These are phyloP conservation scores for Lachnellula subtilissima DNA, from an alignment of 2,329 filamentous ascomycete species.

Conservation along the genomic window DNA sequence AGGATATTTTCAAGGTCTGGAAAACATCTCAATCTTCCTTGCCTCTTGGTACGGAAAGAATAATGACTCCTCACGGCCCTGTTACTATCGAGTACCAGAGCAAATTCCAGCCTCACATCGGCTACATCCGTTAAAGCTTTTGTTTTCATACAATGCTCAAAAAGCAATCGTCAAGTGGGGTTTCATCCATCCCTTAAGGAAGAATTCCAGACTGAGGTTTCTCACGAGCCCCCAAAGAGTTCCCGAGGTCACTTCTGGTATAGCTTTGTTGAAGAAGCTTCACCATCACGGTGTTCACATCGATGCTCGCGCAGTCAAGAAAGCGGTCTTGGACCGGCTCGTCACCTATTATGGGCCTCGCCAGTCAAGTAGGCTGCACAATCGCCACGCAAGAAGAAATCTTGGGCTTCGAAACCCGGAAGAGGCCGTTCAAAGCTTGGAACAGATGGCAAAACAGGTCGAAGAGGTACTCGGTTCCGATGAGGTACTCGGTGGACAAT, in stretches of 20 bases:
- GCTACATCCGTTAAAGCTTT: slow-evolving; percentile 33
- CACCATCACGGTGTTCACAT: slow-evolving; percentile 15
- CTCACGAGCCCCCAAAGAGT: not conserved
- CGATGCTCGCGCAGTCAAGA: slow-evolving; percentile 10
- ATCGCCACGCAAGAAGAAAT: slow-evolving; percentile 10
- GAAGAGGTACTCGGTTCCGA: not conserved
- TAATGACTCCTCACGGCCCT: not conserved
- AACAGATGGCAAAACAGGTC: not conserved
- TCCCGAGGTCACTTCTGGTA: slow-evolving; percentile 20
- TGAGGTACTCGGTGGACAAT: not conserved
- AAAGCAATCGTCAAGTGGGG: slow-evolving; percentile 46
- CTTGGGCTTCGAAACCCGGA: slow-evolving; percentile 6
- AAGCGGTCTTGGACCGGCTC: slow-evolving; percentile 25
- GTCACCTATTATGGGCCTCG: slow-evolving; percentile 24
- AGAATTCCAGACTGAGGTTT: not conserved
- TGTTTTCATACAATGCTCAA: slow-evolving; percentile 42
- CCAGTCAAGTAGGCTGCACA: slow-evolving; percentile 16
- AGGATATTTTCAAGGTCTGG: slow-evolving; percentile 46
- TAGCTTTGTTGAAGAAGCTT: slow-evolving; percentile 25
- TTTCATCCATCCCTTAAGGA: slow-evolving; percentile 32
- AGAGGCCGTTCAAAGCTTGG: not conserved
- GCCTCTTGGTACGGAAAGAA: slow-evolving; percentile 34
- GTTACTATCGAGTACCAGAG: slow-evolving; percentile 9
- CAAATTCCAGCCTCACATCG: slow-evolving; percentile 19
- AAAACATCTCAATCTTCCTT: slow-evolving; percentile 47